Percentiles rank a stretch among this genome's conserved stretches.
phyloP scores from a whole-genome alignment of 2,329 filamentous ascomycete genomes.

The Botrytis sinoallii region DNA sequence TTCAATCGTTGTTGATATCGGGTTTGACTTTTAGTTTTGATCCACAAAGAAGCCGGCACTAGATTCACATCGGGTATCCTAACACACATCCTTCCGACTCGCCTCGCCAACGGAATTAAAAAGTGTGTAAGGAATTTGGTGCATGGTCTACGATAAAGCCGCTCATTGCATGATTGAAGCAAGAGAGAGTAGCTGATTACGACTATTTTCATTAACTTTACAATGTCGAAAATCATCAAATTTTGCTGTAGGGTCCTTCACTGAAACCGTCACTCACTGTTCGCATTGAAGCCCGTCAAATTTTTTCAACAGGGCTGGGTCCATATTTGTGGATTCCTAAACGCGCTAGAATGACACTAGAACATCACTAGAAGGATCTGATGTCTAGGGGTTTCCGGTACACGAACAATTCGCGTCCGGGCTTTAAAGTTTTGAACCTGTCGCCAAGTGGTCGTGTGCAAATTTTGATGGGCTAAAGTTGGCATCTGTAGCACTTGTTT shows the following conservation, averaged over 20 bases:
- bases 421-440: background rate
- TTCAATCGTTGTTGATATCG: conserved; percentile 11
- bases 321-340: no score
- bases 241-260: background rate
- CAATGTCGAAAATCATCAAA: background rate
- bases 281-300: conserved; percentile 7
- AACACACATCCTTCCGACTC: background rate
- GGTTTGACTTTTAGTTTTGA: conserved; percentile 8
- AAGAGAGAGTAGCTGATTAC: no score
- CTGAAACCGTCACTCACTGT: background rate
- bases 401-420: background rate
- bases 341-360: background rate
- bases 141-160: background rate
- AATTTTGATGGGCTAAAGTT: background rate
- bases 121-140: background rate
- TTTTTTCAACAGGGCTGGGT: no score
- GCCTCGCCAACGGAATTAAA: background rate
- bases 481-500: background rate
- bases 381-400: conserved; percentile 3
- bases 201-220: background rate
- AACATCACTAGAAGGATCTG: conserved; percentile 13
- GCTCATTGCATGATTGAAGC: no score
- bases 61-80: background rate
- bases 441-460: background rate
- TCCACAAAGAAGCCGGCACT: conserved; percentile 21